Conservation (phyloP, 345 rosid species). For the Camelina sativa region DNA sequence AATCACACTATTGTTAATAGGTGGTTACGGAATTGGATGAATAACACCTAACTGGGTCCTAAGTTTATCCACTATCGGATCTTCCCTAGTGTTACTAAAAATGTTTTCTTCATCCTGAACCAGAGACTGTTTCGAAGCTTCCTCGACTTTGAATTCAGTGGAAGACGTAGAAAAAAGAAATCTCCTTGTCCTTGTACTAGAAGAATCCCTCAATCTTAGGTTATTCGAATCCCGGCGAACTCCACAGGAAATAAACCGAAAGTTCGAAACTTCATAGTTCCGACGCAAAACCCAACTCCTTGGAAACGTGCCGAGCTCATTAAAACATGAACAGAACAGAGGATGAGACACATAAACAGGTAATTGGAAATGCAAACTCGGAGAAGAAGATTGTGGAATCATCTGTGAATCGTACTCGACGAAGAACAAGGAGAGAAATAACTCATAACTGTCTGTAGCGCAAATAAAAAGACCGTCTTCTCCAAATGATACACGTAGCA, state of each 20-base stretch:
- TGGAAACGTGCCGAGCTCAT: constrained; percentile 16
- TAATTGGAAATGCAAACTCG: constrained; percentile 39
- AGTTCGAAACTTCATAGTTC: constrained; percentile 5
- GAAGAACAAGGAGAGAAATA: neutral
- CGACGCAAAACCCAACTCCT: neutral
- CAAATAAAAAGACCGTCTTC: neutral
- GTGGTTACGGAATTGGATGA: constrained; percentile 82
- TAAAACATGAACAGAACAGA: constrained; percentile 48
- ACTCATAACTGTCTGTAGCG: constrained; percentile 5
- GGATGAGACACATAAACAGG: constrained; percentile 2
- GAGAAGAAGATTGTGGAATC: constrained; percentile 52
- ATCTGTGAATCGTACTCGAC: constrained; percentile 38
- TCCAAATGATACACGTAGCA: neutral
- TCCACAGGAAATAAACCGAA: constrained; percentile 50
- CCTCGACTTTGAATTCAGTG: constrained; percentile 47
- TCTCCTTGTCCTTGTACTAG: constrained; percentile 44
- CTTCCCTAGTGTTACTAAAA: constrained; percentile 61
- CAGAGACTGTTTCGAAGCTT: constrained; percentile 41
- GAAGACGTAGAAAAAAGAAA: constrained; percentile 47
- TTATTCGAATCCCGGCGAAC: constrained; percentile 25
- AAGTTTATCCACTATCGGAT: constrained; percentile 77
- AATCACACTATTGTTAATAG: constrained; percentile 55
- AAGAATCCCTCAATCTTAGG: constrained; percentile 43
- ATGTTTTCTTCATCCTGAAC: constrained; percentile 49
- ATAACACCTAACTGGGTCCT: constrained; percentile 76